Conservation (phyloP, 257 asterid genomes). For the Echites panduratus region DNA sequence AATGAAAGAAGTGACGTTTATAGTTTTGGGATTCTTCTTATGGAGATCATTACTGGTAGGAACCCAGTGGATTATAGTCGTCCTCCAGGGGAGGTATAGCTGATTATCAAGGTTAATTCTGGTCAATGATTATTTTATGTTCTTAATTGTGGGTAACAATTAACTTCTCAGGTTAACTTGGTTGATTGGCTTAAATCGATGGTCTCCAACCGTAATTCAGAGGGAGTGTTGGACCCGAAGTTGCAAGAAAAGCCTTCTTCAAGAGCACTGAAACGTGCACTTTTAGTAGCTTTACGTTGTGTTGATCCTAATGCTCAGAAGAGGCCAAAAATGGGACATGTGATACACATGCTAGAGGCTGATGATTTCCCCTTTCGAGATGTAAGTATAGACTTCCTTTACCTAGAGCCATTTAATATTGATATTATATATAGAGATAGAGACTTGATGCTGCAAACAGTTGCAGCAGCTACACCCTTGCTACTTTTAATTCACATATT, state of each 20-base stretch:
- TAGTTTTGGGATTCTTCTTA: conserved; percentile 82
- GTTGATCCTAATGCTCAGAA: conserved; percentile 81
- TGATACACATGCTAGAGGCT: conserved; percentile 87
- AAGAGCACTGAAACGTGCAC: conserved; percentile 73
- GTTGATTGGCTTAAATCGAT: conserved; percentile 90
- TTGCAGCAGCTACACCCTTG: neutral
- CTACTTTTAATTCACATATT: neutral
- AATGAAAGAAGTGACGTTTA: conserved; percentile 87
- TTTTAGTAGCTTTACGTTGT: conserved; percentile 76
- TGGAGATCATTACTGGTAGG: conserved; percentile 85
- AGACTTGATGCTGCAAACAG: neutral
- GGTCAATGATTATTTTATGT: neutral
- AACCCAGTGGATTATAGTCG: conserved; percentile 86
- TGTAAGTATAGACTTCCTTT: conserved; percentile 35
- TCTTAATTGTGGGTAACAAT: conserved; percentile 11
- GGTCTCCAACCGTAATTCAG: conserved; percentile 74
- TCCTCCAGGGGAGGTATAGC: conserved; percentile 66
- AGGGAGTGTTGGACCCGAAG: conserved; percentile 85
- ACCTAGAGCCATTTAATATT: neutral
- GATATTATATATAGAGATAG: neutral
- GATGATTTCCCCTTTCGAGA: conserved; percentile 87
- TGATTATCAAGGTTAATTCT: conserved; percentile 1
- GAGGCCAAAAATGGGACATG: conserved; percentile 94
- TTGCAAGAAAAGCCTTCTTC: conserved; percentile 68
- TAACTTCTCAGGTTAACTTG: conserved; percentile 50